Conservation (phyloP, 2,329 filamentous ascomycete species). For the Davidsoniella eucalypti region DNA sequence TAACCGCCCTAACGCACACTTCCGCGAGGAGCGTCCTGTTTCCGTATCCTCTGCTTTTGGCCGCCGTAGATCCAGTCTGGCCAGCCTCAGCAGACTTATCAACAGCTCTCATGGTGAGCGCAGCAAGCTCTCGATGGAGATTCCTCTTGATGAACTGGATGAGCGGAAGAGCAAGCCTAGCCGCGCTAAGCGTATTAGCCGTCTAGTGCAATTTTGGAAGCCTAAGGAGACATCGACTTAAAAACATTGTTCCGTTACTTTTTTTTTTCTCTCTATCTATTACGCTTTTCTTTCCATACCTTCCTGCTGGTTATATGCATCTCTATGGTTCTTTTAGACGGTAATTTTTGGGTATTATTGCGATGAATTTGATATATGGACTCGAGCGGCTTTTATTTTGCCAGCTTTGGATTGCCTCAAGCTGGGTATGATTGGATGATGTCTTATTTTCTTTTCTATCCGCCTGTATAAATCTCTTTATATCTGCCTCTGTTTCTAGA, state of each 20-base stretch:
- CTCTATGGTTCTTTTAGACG: background rate
- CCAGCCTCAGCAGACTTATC: constrained; percentile 60
- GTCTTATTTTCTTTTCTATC: too few relatives aligned
- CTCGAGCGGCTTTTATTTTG: too few relatives aligned
- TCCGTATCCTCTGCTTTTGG: constrained; percentile 49
- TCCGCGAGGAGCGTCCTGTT: constrained; percentile 41
- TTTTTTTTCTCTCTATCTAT: background rate
- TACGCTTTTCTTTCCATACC: background rate
- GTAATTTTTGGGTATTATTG: too few relatives aligned
- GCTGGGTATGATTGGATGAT: too few relatives aligned
- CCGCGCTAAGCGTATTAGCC: constrained; percentile 53
- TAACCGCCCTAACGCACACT: constrained; percentile 25
- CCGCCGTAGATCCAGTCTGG: constrained; percentile 58
- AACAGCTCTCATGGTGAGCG: constrained; percentile 58
- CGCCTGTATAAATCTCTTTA: too few relatives aligned
- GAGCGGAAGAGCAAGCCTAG: constrained; percentile 43
- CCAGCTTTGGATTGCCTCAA: too few relatives aligned
- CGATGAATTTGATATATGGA: too few relatives aligned
- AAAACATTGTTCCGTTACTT: background rate
- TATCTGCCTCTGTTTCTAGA: too few relatives aligned
- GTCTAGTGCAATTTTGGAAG: constrained; percentile 69
- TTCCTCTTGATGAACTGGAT: constrained; percentile 36
- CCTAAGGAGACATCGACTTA: constrained; percentile 23
- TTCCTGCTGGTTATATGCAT: background rate
- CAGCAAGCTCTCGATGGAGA: constrained; percentile 58